Conservation (phyloP, 2,329 filamentous ascomycete genomes). For the Boeremia lycopersici region DNA sequence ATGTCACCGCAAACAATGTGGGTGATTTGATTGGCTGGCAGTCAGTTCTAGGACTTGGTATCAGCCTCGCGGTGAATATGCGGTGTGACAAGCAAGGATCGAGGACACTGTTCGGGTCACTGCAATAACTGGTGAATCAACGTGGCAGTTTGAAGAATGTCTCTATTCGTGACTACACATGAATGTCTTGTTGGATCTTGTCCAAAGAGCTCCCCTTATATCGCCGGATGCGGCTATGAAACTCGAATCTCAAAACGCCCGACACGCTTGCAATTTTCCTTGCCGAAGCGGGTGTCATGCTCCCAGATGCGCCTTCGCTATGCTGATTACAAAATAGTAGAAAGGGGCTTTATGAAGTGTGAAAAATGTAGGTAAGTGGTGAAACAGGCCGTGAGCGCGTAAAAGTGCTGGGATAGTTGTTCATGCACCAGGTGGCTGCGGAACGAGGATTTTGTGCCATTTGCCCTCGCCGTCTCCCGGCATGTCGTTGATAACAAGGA, state of each 20-base stretch:
- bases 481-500: constrained; percentile 55
- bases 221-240: background rate
- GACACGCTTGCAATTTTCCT: constrained; percentile 3
- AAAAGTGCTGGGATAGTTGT: constrained; percentile 6
- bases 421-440: constrained; percentile 26
- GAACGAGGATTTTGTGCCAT: constrained; percentile 42
- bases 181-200: background rate
- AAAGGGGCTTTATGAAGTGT: background rate
- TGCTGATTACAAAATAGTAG: constrained; percentile 18
- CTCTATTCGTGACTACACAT: background rate
- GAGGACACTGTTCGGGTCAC: no score
- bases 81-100: no score
- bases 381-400: constrained; percentile 8
- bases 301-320: constrained; percentile 31
- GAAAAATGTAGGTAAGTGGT: constrained; percentile 1
- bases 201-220: background rate
- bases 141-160: background rate
- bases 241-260: constrained; percentile 5
- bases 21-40: constrained; percentile 4
- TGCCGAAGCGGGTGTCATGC: constrained; percentile 12
- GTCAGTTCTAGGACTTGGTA: background rate
- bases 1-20: background rate
- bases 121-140: no score
- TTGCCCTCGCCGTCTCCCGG: constrained; percentile 37
- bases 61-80: no score